Conservation (phyloP, 352 stramenopile genomes). For the Globisporangium viniferum region DNA sequence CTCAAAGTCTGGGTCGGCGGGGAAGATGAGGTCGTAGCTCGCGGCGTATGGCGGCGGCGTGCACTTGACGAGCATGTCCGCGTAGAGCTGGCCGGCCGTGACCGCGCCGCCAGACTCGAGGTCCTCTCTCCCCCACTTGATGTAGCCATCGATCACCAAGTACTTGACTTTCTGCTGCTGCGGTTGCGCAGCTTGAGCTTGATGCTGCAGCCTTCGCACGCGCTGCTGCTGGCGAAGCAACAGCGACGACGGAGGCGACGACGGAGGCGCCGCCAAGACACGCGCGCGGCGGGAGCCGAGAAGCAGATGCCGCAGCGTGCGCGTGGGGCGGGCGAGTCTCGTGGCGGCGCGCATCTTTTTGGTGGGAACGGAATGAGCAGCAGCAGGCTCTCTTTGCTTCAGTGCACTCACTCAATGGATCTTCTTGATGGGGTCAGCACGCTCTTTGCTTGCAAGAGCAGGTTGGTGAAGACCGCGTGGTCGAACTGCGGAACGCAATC, state of each 20-base stretch:
- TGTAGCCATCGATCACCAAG: conserved; percentile 77
- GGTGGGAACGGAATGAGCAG: background rate
- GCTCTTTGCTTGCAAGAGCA: background rate
- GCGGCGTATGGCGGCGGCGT: conserved; percentile 32
- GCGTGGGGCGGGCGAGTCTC: conserved; percentile 4
- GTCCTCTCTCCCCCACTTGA: conserved; percentile 48
- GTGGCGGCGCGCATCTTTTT: background rate
- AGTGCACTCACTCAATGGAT: no score
- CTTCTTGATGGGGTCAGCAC: background rate
- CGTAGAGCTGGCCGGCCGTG: conserved; percentile 70
- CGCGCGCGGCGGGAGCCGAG: background rate
- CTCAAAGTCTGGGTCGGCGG: conserved; percentile 51
- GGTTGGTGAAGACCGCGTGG: background rate
- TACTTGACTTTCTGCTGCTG: conserved; percentile 24
- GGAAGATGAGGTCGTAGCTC: conserved; percentile 62
- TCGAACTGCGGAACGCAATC: background rate
- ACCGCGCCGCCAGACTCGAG: conserved; percentile 59
- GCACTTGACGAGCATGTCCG: conserved; percentile 57
- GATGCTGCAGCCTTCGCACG: background rate
- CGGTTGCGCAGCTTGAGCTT: background rate
- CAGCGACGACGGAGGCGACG: background rate
- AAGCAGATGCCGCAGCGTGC: background rate
- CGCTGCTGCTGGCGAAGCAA: conserved; percentile 1
- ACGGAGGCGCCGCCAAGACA: background rate
- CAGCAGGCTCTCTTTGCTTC: background rate